A percentile compares a stretch with the other conserved stretches of the same genome.
Evolutionary conservation across 192 early-diverging fungal genomes (phyloP).

Genomic region (Coemansia sp.): DNA sequence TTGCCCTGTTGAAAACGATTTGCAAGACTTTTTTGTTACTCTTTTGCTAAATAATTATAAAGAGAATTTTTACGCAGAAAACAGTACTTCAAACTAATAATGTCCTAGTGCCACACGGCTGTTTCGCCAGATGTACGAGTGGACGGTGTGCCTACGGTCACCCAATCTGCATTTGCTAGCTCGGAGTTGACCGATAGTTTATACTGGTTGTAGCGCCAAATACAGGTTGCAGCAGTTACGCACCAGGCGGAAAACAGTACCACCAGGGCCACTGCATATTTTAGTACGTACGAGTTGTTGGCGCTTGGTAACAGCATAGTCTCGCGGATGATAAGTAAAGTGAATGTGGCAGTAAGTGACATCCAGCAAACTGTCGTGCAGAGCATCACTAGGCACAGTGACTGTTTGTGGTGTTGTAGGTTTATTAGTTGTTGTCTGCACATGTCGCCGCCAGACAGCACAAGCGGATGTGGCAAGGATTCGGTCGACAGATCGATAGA

Average conservation of each 20-base stretch:
- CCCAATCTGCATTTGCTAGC: conserved; percentile 1
- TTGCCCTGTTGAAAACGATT: not conserved
- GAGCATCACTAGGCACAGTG: conserved; percentile 23
- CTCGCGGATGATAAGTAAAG: conserved; percentile 22
- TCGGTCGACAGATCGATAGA: conserved; percentile 8
- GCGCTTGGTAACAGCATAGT: not conserved
- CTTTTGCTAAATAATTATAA: too few relatives aligned
- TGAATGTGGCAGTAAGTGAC: conserved; percentile 19
- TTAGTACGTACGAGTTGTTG: not conserved
- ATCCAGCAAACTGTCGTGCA: conserved; percentile 26
- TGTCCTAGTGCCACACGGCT: not conserved
- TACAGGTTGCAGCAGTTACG: conserved; percentile 9
- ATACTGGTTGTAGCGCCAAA: conserved; percentile 21
- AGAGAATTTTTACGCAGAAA: too few relatives aligned
- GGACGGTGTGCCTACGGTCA: not conserved
- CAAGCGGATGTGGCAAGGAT: not conserved
- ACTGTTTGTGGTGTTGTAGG: conserved; percentile 18
- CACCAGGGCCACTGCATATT: conserved; percentile 6
- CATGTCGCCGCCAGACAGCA: not conserved
- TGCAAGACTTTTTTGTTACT: not conserved
- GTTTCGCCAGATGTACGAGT: not conserved
- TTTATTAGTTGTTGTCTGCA: conserved; percentile 12
- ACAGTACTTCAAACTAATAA: too few relatives aligned
- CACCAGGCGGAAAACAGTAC: conserved; percentile 10
- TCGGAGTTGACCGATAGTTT: conserved; percentile 3